Evolutionary conservation across 164 flowering plant genomes (phyloP).

Genomic region (Dillenia suffruticosa): DNA sequence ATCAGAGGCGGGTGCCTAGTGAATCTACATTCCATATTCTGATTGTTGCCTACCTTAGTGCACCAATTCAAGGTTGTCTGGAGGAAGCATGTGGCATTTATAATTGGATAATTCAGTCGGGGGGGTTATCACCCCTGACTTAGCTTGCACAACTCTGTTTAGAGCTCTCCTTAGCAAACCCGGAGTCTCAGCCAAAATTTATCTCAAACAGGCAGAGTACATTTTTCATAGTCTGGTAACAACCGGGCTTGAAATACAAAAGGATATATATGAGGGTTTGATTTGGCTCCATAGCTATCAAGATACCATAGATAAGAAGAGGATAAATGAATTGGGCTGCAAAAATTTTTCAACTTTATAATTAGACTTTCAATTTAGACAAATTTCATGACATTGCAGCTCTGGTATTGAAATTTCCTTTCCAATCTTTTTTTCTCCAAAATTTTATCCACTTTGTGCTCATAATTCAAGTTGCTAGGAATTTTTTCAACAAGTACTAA

Average conservation of each 20-base stretch:
- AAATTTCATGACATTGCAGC: too few species aligned
- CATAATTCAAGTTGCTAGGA: too few species aligned
- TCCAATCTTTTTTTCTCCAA: too few species aligned
- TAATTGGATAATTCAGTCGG: constrained; percentile 89
- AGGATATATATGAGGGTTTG: constrained; percentile 74
- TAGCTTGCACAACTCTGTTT: constrained; percentile 84
- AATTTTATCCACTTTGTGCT: too few species aligned
- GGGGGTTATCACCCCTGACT: constrained; percentile 80
- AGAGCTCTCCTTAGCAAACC: constrained; percentile 73
- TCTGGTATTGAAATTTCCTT: too few species aligned
- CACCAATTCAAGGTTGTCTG: constrained; percentile 54
- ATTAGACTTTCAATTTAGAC: too few species aligned
- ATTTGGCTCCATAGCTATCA: constrained; percentile 95
- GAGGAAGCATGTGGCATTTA: constrained; percentile 87
- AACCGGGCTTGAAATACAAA: constrained; percentile 63
- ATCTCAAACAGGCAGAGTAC: constrained; percentile 88
- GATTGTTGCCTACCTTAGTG: constrained; percentile 75
- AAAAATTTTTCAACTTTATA: too few species aligned
- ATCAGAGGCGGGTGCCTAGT: constrained; percentile 76
- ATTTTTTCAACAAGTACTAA: too few species aligned
- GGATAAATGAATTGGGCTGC: constrained; percentile 23
- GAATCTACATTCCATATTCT: constrained; percentile 90
- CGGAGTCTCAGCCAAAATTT: constrained; percentile 48
- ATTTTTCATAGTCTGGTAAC: constrained; percentile 73
- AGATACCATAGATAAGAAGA: constrained; percentile 61